phyloP scores from a whole-genome alignment of 2,329 filamentous ascomycete species.

The Colletotrichum orchidophilum region DNA sequence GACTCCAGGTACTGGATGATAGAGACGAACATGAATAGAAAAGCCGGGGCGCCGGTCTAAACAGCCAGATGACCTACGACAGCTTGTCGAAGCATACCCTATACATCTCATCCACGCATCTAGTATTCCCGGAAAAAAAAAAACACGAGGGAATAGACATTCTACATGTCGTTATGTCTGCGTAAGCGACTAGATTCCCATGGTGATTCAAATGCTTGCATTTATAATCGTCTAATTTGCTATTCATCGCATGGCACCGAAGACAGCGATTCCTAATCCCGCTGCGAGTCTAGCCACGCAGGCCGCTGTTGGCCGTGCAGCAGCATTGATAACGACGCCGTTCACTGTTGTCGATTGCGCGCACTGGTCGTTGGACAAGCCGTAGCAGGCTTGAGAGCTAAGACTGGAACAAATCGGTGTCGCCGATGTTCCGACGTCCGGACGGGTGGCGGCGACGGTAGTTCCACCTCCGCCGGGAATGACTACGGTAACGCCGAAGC shows the following conservation, averaged over 20 bases:
- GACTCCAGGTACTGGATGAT: not conserved
- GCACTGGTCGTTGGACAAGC: conserved; percentile 53
- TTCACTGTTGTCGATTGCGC: conserved; percentile 34
- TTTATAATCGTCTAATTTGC: not conserved
- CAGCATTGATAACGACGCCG: conserved; percentile 33
- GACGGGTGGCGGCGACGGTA: conserved; percentile 56
- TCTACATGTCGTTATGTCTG: not conserved
- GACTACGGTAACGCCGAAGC: conserved; percentile 64
- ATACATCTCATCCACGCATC: not conserved
- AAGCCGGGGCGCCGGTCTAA: not conserved
- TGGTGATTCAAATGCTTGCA: not conserved
- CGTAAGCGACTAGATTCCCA: not conserved
- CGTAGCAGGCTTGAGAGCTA: conserved; percentile 61
- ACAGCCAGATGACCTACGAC: not conserved
- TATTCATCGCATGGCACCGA: conserved; percentile 24
- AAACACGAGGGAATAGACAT: not conserved
- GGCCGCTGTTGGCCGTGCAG: conserved; percentile 25
- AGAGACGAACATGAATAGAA: not conserved
- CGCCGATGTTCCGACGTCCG: conserved; percentile 55
- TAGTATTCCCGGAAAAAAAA: not conserved
- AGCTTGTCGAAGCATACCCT: not conserved
- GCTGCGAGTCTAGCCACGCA: conserved; percentile 29
- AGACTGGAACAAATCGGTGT: conserved; percentile 65
- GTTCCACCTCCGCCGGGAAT: conserved; percentile 63
- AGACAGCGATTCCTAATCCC: conserved; percentile 28